Evolutionary conservation across 2,329 filamentous ascomycete genomes (phyloP).

Genomic region (Moelleriella libera): DNA sequence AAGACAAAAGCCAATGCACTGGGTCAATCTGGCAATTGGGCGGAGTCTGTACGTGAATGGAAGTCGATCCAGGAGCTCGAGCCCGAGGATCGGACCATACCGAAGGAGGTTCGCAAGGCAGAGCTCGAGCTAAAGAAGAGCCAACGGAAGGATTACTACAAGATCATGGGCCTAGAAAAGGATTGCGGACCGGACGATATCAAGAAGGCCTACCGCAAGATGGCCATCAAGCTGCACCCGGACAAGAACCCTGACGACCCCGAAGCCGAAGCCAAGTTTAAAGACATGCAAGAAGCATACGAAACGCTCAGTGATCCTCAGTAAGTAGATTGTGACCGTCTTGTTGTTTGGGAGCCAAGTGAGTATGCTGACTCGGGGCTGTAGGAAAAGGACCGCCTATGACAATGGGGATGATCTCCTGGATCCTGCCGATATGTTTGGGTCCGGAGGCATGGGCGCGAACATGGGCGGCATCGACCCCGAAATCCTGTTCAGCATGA

Average conservation of each 20-base stretch:
- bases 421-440: slow-evolving; percentile 77
- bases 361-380: no score
- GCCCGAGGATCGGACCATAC: slow-evolving; percentile 65
- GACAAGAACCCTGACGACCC: slow-evolving; percentile 92
- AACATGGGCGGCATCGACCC: slow-evolving; percentile 55
- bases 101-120: slow-evolving; percentile 75
- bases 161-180: slow-evolving; percentile 83
- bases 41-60: slow-evolving; percentile 78
- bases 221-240: slow-evolving; percentile 87
- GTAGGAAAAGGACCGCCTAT: slow-evolving; percentile 73
- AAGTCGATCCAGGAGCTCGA: slow-evolving; percentile 76
- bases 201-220: slow-evolving; percentile 93
- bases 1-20: slow-evolving; percentile 89
- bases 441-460: slow-evolving; percentile 47
- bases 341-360: not conserved
- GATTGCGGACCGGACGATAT: slow-evolving; percentile 72
- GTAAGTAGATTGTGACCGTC: slow-evolving; percentile 37
- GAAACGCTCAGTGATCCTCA: slow-evolving; percentile 89
- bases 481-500: slow-evolving; percentile 73
- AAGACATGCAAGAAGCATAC: slow-evolving; percentile 95
- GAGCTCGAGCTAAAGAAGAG: slow-evolving; percentile 97
- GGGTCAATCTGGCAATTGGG: slow-evolving; percentile 78
- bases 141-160: slow-evolving; percentile 96
- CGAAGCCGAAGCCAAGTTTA: slow-evolving; percentile 80
- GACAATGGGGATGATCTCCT: slow-evolving; percentile 87